Conservation (phyloP, 345 rosid species). For the Gossypium rotundifolium region DNA sequence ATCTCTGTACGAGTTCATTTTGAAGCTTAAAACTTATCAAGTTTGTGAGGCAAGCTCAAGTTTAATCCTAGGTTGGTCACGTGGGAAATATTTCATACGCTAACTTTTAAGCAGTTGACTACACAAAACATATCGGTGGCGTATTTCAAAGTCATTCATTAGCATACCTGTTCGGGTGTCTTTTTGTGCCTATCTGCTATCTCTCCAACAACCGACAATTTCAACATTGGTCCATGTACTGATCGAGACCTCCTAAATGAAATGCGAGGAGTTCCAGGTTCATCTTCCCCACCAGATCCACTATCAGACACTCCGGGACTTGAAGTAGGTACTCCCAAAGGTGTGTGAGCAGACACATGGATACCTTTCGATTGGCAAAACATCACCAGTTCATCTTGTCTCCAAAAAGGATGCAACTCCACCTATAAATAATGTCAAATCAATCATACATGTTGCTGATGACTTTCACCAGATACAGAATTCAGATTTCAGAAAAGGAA, state of each 20-base stretch:
- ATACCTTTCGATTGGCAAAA: slow-evolving; percentile 50
- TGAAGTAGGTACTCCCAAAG: slow-evolving; percentile 53
- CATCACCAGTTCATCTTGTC: slow-evolving; percentile 61
- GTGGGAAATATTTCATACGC: neutral
- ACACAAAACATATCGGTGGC: neutral
- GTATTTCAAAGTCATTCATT: neutral
- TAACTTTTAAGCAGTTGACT: neutral
- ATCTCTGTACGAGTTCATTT: neutral
- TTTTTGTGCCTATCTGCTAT: slow-evolving; percentile 45
- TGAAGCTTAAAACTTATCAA: neutral
- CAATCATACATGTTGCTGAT: slow-evolving; percentile 9
- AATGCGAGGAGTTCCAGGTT: slow-evolving; percentile 61
- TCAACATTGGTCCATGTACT: slow-evolving; percentile 63
- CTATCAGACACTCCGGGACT: slow-evolving; percentile 49
- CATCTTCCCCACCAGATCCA: slow-evolving; percentile 59
- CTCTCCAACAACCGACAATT: slow-evolving; percentile 48
- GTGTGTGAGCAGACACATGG: slow-evolving; percentile 70
- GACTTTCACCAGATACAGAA: neutral
- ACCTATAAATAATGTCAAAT: slow-evolving; percentile 28
- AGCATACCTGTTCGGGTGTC: slow-evolving; percentile 57
- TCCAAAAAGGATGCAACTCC: slow-evolving; percentile 65
- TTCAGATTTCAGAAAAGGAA: neutral
- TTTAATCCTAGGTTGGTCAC: neutral
- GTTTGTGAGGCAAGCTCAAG: neutral
- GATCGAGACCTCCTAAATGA: slow-evolving; percentile 60